phyloP scores from a whole-genome alignment of 1,139 yeast species.

The Blastobotrys persicus region DNA sequence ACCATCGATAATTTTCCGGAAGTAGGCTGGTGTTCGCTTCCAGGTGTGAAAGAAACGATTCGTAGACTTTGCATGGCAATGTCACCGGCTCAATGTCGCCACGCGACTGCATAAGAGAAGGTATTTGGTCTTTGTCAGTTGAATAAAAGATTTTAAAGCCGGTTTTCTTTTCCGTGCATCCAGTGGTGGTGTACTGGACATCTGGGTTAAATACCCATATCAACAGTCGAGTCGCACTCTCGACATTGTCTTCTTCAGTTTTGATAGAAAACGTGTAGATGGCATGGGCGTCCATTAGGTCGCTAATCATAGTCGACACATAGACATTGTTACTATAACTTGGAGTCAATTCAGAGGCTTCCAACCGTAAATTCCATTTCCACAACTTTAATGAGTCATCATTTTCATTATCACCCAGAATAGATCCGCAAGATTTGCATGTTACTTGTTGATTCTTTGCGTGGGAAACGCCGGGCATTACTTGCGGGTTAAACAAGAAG shows the following conservation, averaged over 20 bases:
- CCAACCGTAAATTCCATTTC: slow-evolving; percentile 60
- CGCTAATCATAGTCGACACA: slow-evolving; percentile 29
- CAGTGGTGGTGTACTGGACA: slow-evolving; percentile 36
- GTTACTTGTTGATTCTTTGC: slow-evolving; percentile 7
- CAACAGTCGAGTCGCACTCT: slow-evolving; percentile 27
- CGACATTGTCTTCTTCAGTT: slow-evolving; percentile 20
- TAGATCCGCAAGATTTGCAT: slow-evolving; percentile 20
- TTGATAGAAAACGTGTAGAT: slow-evolving; percentile 33
- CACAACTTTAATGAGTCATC: slow-evolving; percentile 41
- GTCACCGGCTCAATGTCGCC: slow-evolving; percentile 43
- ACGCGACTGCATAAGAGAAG: slow-evolving; percentile 30
- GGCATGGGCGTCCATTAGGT: slow-evolving; percentile 38
- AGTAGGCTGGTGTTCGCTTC: slow-evolving; percentile 33
- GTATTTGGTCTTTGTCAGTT: slow-evolving; percentile 25
- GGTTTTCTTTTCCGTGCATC: slow-evolving; percentile 26
- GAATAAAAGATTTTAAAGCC: slow-evolving; percentile 47
- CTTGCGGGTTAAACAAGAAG: slow-evolving; percentile 43
- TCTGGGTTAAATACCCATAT: slow-evolving; percentile 63
- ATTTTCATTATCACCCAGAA: slow-evolving; percentile 22
- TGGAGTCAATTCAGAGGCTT: slow-evolving; percentile 18
- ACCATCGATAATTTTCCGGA: slow-evolving; percentile 37
- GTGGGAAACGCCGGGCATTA: slow-evolving; percentile 19
- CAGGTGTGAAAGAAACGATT: slow-evolving; percentile 35
- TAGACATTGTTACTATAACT: slow-evolving; percentile 25
- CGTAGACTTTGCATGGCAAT: slow-evolving; percentile 36